Evolutionary conservation across 129 eudicot genomes (phyloP), one percentile per base, ranked within the genome.

Genomic region (Glebionis coronaria): DNA sequence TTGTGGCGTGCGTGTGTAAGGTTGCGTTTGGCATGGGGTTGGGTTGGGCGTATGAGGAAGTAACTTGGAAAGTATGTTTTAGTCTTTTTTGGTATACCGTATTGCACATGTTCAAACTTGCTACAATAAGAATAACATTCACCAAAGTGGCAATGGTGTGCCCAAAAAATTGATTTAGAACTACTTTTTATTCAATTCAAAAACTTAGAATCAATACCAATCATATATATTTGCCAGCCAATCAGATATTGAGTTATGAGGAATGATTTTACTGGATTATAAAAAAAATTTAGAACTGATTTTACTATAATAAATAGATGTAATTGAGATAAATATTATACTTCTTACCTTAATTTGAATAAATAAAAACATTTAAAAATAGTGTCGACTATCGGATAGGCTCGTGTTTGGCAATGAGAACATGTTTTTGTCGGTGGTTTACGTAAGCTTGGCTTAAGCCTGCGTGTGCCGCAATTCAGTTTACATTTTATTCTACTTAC

Each of bases 391-490:
- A 61, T 54, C 25, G 53, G 3, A 28, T 31, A 29, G 20, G 73
- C 73, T 57, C 68, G 79, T 74, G 79, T 29, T 31, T 66, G 68
- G 68, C 73, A 20, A 58, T 3, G 5, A 20, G 15, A 15, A 44
- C 67, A 44, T 59, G 79, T 65, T 73, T 67, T 47, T 46, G 38
- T 54, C 61, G 51, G 31, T 11, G 45, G 72, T 19, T 58, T 38
- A 67, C 67, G 68, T 67, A 35, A 66, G 68, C 38, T 57, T n/a
- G 61, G 51, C 79, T 47, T 29, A 19, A 19, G 61, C 21, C 27
- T 19, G 73, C 79, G 73, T 29, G 79, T 66, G 79, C 29, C 67
- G 31, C 31, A 29, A 46, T 56, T 15, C 7, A 47, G 44, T 38
- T 16, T 55, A 27, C 59, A 47, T 5, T 18, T 12, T 51, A 7